Conservation (phyloP, 2,329 filamentous ascomycete species). For the Aspergillus sp. region DNA sequence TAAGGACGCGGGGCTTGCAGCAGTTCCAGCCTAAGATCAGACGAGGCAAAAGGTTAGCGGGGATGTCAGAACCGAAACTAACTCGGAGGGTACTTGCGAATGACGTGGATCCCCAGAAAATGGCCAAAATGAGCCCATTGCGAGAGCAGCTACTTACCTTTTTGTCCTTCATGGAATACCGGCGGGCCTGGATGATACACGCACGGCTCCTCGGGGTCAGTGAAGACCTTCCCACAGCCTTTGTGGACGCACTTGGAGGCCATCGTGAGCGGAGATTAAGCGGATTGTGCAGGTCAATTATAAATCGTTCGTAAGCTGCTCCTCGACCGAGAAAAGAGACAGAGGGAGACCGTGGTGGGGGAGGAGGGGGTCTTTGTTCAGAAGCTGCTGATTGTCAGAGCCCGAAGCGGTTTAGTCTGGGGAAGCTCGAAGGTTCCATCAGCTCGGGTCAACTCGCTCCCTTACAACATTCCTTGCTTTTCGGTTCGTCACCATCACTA, state of each 20-base stretch:
- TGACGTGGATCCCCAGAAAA: constrained; percentile 1
- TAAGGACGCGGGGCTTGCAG: constrained; percentile 94
- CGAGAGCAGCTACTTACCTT: constrained; percentile 66
- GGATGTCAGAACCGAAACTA: background rate
- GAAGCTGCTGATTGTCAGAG: constrained; percentile 14
- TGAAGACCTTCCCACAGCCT: constrained; percentile 88
- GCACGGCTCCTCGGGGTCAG: constrained; percentile 81
- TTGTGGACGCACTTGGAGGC: constrained; percentile 86
- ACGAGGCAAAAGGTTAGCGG: constrained; percentile 9
- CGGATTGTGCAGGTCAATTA: background rate
- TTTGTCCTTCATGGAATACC: constrained; percentile 96
- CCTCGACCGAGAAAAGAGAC: background rate
- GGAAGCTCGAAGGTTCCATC: constrained; percentile 49
- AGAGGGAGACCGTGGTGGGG: constrained; percentile 2
- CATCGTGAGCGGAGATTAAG: constrained; percentile 32
- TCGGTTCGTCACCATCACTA: background rate
- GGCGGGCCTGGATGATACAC: constrained; percentile 92
- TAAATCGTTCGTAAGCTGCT: background rate
- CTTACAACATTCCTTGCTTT: background rate
- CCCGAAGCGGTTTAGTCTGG: constrained; percentile 40
- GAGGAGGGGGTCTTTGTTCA: constrained; percentile 13
- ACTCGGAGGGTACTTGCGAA: constrained; percentile 18
- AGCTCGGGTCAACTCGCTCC: constrained; percentile 6
- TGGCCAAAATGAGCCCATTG: constrained; percentile 29
- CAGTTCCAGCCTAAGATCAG: constrained; percentile 84